These are phyloP conservation scores for Tricholoma matsutake DNA, from an alignment of 768 basidiomycete genomes.

Conservation along the genomic window DNA sequence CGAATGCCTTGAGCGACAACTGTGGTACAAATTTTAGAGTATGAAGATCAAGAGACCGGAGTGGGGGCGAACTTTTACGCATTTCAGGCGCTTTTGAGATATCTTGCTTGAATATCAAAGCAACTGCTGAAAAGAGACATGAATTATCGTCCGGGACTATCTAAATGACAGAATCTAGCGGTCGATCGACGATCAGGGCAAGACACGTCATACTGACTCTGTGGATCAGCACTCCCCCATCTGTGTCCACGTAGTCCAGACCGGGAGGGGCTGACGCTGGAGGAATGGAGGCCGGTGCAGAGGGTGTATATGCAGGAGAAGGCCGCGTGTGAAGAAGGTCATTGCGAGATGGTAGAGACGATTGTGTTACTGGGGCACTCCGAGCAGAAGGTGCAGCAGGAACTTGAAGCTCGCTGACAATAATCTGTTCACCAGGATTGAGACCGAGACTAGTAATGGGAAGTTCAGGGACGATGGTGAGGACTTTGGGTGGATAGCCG, in stretches of 20 bases:
- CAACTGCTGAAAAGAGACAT: slow-evolving; percentile 87
- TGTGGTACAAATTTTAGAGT: slow-evolving; percentile 23
- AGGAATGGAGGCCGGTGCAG: neutral
- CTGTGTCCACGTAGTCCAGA: slow-evolving; percentile 57
- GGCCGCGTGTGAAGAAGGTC: slow-evolving; percentile 3
- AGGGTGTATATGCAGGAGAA: slow-evolving; percentile 5
- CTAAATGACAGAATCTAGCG: neutral
- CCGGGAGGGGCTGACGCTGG: slow-evolving; percentile 26
- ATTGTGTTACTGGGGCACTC: neutral
- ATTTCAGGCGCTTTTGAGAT: slow-evolving; percentile 67
- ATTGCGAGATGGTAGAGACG: slow-evolving; percentile 13
- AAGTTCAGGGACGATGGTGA: slow-evolving; percentile 71
- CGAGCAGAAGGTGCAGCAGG: slow-evolving; percentile 15
- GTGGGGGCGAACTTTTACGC: slow-evolving; percentile 58
- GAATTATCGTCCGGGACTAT: slow-evolving; percentile 97
- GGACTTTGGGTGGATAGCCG: slow-evolving; percentile 79
- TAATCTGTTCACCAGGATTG: slow-evolving; percentile 78
- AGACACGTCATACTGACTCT: slow-evolving; percentile 41
- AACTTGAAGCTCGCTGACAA: slow-evolving; percentile 63
- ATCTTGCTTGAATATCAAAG: slow-evolving; percentile 82
- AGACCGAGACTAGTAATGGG: slow-evolving; percentile 77
- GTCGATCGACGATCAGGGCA: neutral
- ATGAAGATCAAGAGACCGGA: neutral
- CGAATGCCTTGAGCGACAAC: slow-evolving; percentile 84
- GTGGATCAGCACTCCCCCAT: slow-evolving; percentile 70